Percentiles rank a stretch among this genome's conserved stretches.
Conservation (phyloP, 1,284 basidiomycete species). For the Ustilago xerochloae region DNA sequence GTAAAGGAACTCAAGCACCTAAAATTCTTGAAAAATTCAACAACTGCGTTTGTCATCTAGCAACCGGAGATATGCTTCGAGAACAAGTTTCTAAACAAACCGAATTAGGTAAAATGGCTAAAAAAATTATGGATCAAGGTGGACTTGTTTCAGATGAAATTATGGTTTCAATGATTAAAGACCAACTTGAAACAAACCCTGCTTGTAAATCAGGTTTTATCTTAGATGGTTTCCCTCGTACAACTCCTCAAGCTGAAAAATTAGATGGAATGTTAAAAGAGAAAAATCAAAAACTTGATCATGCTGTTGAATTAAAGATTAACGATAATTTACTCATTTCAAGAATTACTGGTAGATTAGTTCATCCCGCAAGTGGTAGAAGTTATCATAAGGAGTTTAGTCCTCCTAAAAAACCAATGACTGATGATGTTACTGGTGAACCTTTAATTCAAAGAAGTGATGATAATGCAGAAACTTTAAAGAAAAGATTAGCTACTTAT, state of each 20-base stretch:
- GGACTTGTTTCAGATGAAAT: slow-evolving; percentile 95
- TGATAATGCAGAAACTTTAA: slow-evolving; percentile 79
- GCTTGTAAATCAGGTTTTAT: slow-evolving; percentile 96
- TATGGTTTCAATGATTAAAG: slow-evolving; percentile 96
- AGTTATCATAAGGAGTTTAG: slow-evolving; percentile 95
- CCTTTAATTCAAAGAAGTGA: slow-evolving; percentile 76
- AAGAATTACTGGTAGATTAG: slow-evolving; percentile 93
- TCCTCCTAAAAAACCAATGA: slow-evolving; percentile 94
- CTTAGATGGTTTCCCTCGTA: slow-evolving; percentile 97
- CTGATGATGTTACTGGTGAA: slow-evolving; percentile 94
- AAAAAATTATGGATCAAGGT: slow-evolving; percentile 92
- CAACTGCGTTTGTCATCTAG: slow-evolving; percentile 90
- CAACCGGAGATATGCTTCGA: slow-evolving; percentile 97
- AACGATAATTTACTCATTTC: slow-evolving; percentile 95
- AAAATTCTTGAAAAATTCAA: slow-evolving; percentile 86
- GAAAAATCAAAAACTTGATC: slow-evolving; percentile 85
- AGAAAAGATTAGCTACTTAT: slow-evolving; percentile 86
- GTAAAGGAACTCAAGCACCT: slow-evolving; percentile 99
- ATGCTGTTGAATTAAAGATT: slow-evolving; percentile 90
- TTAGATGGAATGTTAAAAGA: slow-evolving; percentile 87
- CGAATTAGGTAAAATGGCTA: slow-evolving; percentile 86
- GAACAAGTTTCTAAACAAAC: slow-evolving; percentile 92
- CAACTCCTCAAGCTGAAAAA: slow-evolving; percentile 96
- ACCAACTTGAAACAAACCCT: slow-evolving; percentile 93
- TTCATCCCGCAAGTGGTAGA: slow-evolving; percentile 88